These are phyloP conservation scores for Yamagishiella unicocca DNA, from an alignment of 139 green algal species.

Conservation along the genomic window DNA sequence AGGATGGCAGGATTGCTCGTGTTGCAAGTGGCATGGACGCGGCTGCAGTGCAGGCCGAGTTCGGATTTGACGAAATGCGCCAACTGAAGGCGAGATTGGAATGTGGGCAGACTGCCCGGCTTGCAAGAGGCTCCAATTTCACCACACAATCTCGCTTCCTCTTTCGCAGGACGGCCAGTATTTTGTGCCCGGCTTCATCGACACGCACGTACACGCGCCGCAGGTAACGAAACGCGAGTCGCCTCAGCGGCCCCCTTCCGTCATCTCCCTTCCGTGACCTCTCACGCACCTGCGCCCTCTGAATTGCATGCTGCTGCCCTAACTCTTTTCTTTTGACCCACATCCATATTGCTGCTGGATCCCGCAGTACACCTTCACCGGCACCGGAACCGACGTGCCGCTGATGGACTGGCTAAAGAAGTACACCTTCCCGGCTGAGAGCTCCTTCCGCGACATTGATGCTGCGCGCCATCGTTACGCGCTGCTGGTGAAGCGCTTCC, in stretches of 20 bases:
- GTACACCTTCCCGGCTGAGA: constrained; percentile 65
- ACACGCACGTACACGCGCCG: constrained; percentile 65
- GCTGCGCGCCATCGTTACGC: constrained; percentile 39
- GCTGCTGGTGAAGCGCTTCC: constrained; percentile 59
- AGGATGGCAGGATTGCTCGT: constrained; percentile 52
- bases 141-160: background rate
- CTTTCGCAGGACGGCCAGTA: constrained; percentile 50
- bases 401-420: constrained; percentile 69
- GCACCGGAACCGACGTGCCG: constrained; percentile 57
- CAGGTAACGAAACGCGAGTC: constrained; percentile 31
- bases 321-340: too few species aligned
- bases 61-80: constrained; percentile 1
- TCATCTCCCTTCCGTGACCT: background rate
- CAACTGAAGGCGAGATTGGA: constrained; percentile 13
- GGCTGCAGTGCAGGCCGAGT: constrained; percentile 9
- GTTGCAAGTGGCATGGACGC: constrained; percentile 36
- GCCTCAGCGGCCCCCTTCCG: background rate
- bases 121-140: background rate
- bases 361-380: constrained; percentile 55
- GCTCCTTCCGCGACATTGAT: constrained; percentile 51
- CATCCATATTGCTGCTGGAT: background rate
- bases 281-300: background rate
- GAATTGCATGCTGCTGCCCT: too few species aligned
- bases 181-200: constrained; percentile 64
- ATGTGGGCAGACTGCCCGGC: background rate